Evolutionary conservation across 1,284 basidiomycete genomes (phyloP).

Genomic region (Ganoderma boninense): DNA sequence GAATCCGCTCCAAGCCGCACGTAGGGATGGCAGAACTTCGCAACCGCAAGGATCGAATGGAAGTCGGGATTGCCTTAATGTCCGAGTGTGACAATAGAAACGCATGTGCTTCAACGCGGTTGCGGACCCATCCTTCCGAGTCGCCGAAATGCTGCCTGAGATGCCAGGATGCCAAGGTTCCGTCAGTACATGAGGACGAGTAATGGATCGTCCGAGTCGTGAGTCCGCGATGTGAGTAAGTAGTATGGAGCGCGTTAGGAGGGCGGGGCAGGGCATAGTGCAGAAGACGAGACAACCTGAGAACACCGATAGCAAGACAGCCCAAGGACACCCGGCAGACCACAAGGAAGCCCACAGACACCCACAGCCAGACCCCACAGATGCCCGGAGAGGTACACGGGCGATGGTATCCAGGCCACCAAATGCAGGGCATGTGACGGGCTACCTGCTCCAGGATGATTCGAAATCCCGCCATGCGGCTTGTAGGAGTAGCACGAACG

Average conservation of each 20-base stretch:
- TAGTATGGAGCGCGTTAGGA: not conserved
- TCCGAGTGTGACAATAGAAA: too few relatives aligned
- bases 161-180: too few relatives aligned
- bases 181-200: too few relatives aligned
- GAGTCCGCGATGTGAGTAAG: not conserved
- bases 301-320: not conserved
- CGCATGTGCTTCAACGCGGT: too few relatives aligned
- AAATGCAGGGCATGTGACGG: not conserved
- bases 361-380: not conserved
- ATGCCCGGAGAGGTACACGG: not conserved
- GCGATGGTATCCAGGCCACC: not conserved
- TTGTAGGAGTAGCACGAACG: slow-evolving; percentile 72
- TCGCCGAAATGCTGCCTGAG: too few relatives aligned
- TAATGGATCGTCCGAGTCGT: too few relatives aligned
- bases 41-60: too few relatives aligned
- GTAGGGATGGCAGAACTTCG: too few relatives aligned
- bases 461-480: slow-evolving; percentile 63
- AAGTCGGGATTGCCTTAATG: too few relatives aligned
- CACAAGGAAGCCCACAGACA: not conserved
- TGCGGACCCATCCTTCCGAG: too few relatives aligned
- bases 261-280: not conserved
- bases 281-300: not conserved
- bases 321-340: not conserved
- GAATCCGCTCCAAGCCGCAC: too few relatives aligned
- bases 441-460: not conserved